Percentiles rank a stretch among this genome's conserved stretches.
These are phyloP conservation scores for Hymenochaete sp. DNA, from an alignment of 1,284 basidiomycete species.

Conservation along the genomic window DNA sequence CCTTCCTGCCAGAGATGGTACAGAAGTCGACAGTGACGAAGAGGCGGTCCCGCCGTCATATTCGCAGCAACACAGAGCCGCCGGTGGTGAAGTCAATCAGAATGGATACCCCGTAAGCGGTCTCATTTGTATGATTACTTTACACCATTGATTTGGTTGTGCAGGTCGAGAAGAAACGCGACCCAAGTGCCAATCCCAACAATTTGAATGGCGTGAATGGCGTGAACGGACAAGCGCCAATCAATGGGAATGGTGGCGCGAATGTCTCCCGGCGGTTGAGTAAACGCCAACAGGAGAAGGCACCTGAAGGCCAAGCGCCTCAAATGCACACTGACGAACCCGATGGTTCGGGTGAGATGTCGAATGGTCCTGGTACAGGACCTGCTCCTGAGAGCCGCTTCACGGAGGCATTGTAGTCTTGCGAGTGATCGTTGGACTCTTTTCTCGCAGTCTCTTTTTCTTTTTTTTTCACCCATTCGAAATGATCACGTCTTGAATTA, in stretches of 20 bases:
- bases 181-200: slow-evolving; percentile 15
- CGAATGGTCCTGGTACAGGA: slow-evolving; percentile 22
- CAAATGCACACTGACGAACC: slow-evolving; percentile 23
- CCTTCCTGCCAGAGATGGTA: slow-evolving; percentile 24
- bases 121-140: slow-evolving; percentile 14
- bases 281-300: slow-evolving; percentile 63
- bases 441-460: too few species aligned
- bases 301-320: slow-evolving; percentile 45
- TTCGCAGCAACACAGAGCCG: slow-evolving; percentile 31
- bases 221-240: slow-evolving; percentile 22
- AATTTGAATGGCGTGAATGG: too few species aligned
- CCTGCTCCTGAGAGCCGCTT: slow-evolving; percentile 37
- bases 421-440: too few species aligned
- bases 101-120: slow-evolving; percentile 68
- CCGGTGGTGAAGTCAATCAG: slow-evolving; percentile 45
- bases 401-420: slow-evolving; percentile 25
- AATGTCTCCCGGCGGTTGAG: slow-evolving; percentile 37
- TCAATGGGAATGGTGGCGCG: slow-evolving; percentile 25
- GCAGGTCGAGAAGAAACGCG: slow-evolving; percentile 35
- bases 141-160: background rate
- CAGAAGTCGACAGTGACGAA: slow-evolving; percentile 30
- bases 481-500: too few species aligned
- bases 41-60: slow-evolving; percentile 46
- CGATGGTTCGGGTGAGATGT: slow-evolving; percentile 19
- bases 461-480: too few species aligned